A percentile compares a stretch with the other conserved stretches of the same genome.
Conservation (phyloP, 192 early-diverging fungal genomes). For the Linnemannia schmuckeri region DNA sequence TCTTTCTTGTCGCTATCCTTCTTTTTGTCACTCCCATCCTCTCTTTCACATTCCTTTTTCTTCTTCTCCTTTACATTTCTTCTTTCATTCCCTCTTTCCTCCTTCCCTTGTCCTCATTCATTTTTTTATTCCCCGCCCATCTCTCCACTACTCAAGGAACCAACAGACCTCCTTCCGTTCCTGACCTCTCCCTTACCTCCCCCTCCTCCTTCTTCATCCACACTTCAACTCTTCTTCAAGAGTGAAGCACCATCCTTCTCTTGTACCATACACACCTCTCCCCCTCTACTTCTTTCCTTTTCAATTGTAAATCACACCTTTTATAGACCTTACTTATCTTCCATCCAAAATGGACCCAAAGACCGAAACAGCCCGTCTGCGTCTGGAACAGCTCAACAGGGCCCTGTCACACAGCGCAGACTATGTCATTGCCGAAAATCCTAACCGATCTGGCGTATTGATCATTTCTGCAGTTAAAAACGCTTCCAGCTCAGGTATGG, state of each 20-base stretch:
- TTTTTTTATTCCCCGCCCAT: slow-evolving; percentile 14
- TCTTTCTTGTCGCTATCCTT: background rate
- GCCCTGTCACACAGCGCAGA: slow-evolving; percentile 51
- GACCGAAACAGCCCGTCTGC: slow-evolving; percentile 40
- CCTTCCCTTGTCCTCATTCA: background rate
- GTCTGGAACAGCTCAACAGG: slow-evolving; percentile 48
- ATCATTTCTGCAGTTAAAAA: slow-evolving; percentile 52
- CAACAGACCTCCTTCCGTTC: background rate
- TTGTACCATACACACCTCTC: background rate
- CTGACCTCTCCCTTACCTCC: background rate
- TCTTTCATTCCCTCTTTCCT: background rate
- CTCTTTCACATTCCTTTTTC: background rate
- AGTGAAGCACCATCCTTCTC: too few species aligned
- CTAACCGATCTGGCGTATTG: slow-evolving; percentile 40
- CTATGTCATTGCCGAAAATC: slow-evolving; percentile 53
- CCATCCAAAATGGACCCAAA: slow-evolving; percentile 37
- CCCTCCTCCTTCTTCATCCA: background rate
- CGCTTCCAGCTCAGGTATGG: slow-evolving; percentile 21
- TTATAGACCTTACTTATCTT: background rate
- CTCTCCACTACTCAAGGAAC: background rate
- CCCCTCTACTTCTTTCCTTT: background rate
- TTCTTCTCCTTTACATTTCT: background rate
- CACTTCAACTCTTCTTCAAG: too few species aligned
- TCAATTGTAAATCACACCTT: background rate
- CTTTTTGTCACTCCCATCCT: background rate